Evolutionary conservation across 495 filamentous ascomycete species (phyloP).

Genomic region (Lichina pygmaea): DNA sequence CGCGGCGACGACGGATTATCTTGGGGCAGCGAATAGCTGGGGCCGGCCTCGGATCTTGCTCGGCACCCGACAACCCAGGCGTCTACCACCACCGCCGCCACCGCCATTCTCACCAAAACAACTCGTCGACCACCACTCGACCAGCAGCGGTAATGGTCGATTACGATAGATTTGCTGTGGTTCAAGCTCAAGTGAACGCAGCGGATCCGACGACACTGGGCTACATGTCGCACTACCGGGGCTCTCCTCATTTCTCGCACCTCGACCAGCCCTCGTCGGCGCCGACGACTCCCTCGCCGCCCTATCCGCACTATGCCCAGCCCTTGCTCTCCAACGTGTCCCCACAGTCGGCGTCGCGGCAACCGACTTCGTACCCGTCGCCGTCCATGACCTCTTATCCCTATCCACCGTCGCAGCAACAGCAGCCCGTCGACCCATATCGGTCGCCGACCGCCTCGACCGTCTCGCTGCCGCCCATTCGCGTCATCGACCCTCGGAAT

Average conservation of each 20-base stretch:
- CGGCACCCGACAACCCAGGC: too few relatives aligned
- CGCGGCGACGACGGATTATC: too few relatives aligned
- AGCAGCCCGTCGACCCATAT: constrained; percentile 17
- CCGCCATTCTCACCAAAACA: too few relatives aligned
- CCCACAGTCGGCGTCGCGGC: constrained; percentile 6
- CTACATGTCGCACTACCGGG: constrained; percentile 7
- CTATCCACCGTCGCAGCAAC: constrained; percentile 23
- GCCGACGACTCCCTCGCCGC: constrained; percentile 12
- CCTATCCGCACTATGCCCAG: constrained; percentile 10
- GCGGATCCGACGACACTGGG: constrained; percentile 3
- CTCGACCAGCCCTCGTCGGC: constrained; percentile 7
- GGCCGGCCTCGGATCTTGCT: too few relatives aligned
- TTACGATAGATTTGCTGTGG: constrained; percentile 10
- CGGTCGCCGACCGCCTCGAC: constrained; percentile 23
- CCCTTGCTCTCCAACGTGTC: constrained; percentile 7
- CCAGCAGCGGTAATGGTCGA: constrained; percentile 13
- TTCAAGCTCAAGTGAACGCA: constrained; percentile 6
- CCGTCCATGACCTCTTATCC: constrained; percentile 26
- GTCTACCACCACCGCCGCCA: too few relatives aligned
- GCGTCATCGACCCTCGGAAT: constrained; percentile 15
- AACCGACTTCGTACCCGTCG: constrained; percentile 24
- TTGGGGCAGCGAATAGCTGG: too few relatives aligned
- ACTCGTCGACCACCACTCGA: neutral
- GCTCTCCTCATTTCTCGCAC: constrained; percentile 11
- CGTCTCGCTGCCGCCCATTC: constrained; percentile 38